Base-by-base conservation (phyloP, 768 basidiomycete genomes). In the Mycena rebaudengoi region DNA sequence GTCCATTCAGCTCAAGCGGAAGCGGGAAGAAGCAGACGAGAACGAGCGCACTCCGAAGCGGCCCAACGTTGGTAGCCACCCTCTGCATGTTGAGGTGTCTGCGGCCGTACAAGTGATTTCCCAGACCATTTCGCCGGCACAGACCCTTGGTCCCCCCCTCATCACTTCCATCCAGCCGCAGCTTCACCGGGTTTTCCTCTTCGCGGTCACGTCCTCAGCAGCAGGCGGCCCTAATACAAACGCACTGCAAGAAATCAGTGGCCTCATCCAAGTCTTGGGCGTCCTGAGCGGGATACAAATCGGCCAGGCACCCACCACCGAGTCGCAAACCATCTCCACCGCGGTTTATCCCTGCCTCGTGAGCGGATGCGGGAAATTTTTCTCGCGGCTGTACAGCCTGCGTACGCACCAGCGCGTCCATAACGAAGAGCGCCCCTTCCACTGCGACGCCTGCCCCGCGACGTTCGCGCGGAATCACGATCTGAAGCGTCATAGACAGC, bases 321-420 rank as follows among this genome's bases (percentile, higher is more conserved):
- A 82, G n/a, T 69, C 77, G 8, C 71, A 70, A 32, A 88, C 88
- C 68, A 89, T 90, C 46, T 87, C 86, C 33, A 90, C 91, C 13
- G 90, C 91, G 8, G 90, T 93, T n/a, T 88, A 92, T 69, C 92
- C 92, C 5, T 94, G 92, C 72, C 82, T 87, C n/a, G 79, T 86
- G 18, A 76, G 82, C 26, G 79, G 83, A 30, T 94, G 92, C 72
- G 79, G 76, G 62, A 92, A 91, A 76, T 85, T 80, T 7, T 94
- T 94, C 72, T 83, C 87, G 45, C 86, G 89, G 12, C 80, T 92
- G 13, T 90, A 87, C 74, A 85, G 80, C 66, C 82, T 94, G 8
- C 89, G 91, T 6, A 83, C 86, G 3, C 92, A 94, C 74, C 87
- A 91, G 69, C 87, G 86, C 37, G 74, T 85, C 29, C 91, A 93